Evolutionary conservation across 768 basidiomycete genomes (phyloP), one percentile per base, ranked within the genome.

Genomic region (Boletales sp.): DNA sequence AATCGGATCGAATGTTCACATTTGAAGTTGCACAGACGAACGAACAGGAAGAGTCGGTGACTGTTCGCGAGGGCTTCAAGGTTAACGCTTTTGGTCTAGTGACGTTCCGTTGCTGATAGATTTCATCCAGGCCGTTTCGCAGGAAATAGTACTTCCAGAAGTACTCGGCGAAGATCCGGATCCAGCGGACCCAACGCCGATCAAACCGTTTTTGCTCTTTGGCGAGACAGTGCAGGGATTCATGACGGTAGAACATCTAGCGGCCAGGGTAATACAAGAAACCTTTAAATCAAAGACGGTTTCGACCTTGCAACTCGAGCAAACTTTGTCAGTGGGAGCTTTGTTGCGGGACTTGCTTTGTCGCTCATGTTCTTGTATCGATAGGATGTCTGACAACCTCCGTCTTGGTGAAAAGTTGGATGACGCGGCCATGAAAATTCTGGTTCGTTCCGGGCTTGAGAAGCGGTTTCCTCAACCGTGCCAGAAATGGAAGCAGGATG

Each of bases 1-100:
- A 72, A 14, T 66, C 62, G 3, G 79, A 79, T 32, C 69, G 81
- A 9, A 61, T 83, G 47, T 79, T 77, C 56, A 72, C 71, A 0
- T 84, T 80, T 47, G 74, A 77, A 40, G 81, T 84, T 0, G 62
- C 70, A 0, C 79, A 82, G 59, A 80, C 74, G 7, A 73, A 72
- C 15, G 78, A 82, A 41, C 76, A 81, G 52, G 79, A 80, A 46
- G 82, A 82, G 55, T 68, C 69, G 5, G 78, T 80, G 2, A 59
- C 62, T 1, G 58, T 66, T 8, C 68, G 69, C 14, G 63, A 67
- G 5, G 80, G 81, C 0, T 81, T 81, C 56, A 66, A 61, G 55
- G 81, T 81, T 13, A 56, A 12, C 65, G 14, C 5, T 31, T 8
- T 42, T 1, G 3, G 15, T 11, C 0, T 9, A 18, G 4, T 2